Conservation (phyloP, 1,139 yeast genomes). For the Suhomyces terraborum region DNA sequence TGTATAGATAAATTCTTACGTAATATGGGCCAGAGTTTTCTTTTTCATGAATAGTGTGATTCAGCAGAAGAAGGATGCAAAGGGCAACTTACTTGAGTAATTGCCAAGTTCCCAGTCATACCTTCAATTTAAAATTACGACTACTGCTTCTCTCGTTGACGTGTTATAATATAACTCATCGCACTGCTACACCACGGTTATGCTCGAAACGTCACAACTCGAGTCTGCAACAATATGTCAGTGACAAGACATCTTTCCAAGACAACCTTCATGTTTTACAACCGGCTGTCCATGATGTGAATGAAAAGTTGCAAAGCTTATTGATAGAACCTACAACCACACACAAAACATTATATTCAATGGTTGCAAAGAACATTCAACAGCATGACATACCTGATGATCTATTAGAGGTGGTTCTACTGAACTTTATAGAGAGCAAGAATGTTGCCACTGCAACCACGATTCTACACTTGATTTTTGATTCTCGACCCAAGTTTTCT, state of each 20-base stretch:
- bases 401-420: slow-evolving; percentile 26
- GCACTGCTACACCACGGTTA: background rate
- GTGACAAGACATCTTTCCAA: background rate
- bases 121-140: background rate
- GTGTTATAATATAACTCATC: background rate
- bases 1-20: slow-evolving; percentile 3
- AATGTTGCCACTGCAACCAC: slow-evolving; percentile 27
- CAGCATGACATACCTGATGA: slow-evolving; percentile 7
- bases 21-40: background rate
- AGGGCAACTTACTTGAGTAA: background rate
- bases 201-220: background rate
- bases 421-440: slow-evolving; percentile 20
- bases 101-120: background rate
- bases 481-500: slow-evolving; percentile 18
- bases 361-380: slow-evolving; percentile 9
- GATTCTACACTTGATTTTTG: slow-evolving; percentile 25
- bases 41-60: slow-evolving; percentile 3
- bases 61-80: background rate
- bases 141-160: background rate
- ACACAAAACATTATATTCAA: slow-evolving; percentile 12
- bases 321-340: slow-evolving; percentile 3
- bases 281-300: background rate
- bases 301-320: background rate
- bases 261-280: background rate
- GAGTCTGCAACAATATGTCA: background rate